Evolutionary conservation across 257 asterid genomes (phyloP).

Genomic region (Nicotiana tabacum): DNA sequence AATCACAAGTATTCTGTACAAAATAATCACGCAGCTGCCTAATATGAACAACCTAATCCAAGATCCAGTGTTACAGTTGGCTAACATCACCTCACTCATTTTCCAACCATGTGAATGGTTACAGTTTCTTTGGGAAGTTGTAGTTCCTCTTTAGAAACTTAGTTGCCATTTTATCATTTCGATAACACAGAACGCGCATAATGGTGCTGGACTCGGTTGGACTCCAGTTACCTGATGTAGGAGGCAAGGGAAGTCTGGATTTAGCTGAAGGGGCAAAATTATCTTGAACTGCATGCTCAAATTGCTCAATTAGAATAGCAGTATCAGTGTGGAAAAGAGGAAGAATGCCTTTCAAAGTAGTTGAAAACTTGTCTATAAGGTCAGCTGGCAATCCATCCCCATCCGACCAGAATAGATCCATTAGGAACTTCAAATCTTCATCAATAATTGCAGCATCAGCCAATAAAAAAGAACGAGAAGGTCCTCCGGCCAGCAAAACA

Average conservation of each 20-base stretch:
- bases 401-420: constrained; percentile 83
- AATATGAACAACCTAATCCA: neutral
- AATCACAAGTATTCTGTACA: neutral
- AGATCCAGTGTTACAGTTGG: neutral
- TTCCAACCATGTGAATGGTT: neutral
- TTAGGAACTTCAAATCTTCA: constrained; percentile 71
- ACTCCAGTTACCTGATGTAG: constrained; percentile 70
- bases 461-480: constrained; percentile 51
- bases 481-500: constrained; percentile 82
- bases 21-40: constrained; percentile 3
- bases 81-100: neutral
- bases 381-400: constrained; percentile 90
- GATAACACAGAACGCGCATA: constrained; percentile 62
- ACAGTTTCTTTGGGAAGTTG: constrained; percentile 55
- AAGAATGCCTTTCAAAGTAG: constrained; percentile 37
- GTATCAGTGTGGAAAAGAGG: constrained; percentile 53
- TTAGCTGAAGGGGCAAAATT: constrained; percentile 34
- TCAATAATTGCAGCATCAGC: constrained; percentile 50
- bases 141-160: constrained; percentile 64
- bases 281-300: constrained; percentile 23
- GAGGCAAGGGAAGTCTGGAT: constrained; percentile 61
- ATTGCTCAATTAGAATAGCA: constrained; percentile 50
- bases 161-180: constrained; percentile 68
- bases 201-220: constrained; percentile 67
- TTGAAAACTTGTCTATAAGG: constrained; percentile 58